Evolutionary conservation across 139 green algal species (phyloP), one percentile per base, ranked within the genome.

Genomic region (Tetraselmis striata): DNA sequence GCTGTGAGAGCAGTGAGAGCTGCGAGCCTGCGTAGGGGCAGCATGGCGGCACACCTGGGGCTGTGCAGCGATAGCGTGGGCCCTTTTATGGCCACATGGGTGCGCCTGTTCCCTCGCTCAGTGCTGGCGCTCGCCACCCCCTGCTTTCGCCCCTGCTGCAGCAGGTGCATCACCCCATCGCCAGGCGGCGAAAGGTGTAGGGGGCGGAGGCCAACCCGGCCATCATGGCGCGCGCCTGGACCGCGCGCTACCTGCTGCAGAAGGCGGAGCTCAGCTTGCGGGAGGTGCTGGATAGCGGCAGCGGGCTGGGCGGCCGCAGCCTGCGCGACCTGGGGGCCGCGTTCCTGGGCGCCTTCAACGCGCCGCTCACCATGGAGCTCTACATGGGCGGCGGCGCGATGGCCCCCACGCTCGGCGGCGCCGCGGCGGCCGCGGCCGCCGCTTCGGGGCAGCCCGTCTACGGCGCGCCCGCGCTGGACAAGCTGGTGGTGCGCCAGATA

Each of bases 401-500:
- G 91, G 85, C 83, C 23, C 91, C 92, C 26, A 91, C 86, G 0
- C 78, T 95, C 27, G 93, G 94, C 59, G 59, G 80, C 23, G 77
- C 78, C 24, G 89, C 76, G 0, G 30, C 80, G 25, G 84, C 92
- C 82, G 29, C 84, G 0, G 83, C 80, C 30, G 79, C 85, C 1
- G 86, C n/a, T n/a, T n/a, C n/a, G n/a, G 45, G 45, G 5, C 11
- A 18, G 5, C 45, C 45, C 45, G 45, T 67, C 45, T 67, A 67
- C 45, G 45, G 45, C 45, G 45, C 45, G 11, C 18, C 45, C 5
- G 18, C 5, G 11, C 45, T 91, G 0, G 91, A 95, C 30, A 58
- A 59, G 1, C 75, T 93, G 83, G 80, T 97, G 2, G 45, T 97
- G 27, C 85, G 93, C 0, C n/a, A 85, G 29, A 84, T 97, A 11